Conservation (phyloP, 2,329 filamentous ascomycete genomes). For the Dactylellina leptospora region DNA sequence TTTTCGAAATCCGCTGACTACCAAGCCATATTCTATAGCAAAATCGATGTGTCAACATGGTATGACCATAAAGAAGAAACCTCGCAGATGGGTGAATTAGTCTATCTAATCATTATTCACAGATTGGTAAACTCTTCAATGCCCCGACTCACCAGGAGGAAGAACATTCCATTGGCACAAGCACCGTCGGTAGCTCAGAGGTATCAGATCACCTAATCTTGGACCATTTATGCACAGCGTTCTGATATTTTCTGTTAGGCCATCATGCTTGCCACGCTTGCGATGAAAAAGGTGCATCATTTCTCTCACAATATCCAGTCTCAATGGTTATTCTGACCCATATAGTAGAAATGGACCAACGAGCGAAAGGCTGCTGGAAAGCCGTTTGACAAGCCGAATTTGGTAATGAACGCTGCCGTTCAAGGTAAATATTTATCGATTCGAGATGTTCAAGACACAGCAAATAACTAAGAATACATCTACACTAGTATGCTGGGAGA, state of each 20-base stretch:
- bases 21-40: slow-evolving; percentile 63
- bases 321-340: background rate
- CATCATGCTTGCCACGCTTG: slow-evolving; percentile 82
- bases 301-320: background rate
- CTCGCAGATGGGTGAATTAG: background rate
- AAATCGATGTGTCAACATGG: slow-evolving; percentile 87
- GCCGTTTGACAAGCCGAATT: slow-evolving; percentile 81
- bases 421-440: slow-evolving; percentile 98
- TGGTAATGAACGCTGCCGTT: slow-evolving; percentile 94
- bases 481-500: slow-evolving; percentile 44
- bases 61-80: too few species aligned
- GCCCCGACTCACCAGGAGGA: slow-evolving; percentile 69
- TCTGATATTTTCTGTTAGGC: slow-evolving; percentile 61
- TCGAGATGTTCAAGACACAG: background rate
- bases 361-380: slow-evolving; percentile 83
- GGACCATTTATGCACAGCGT: slow-evolving; percentile 57
- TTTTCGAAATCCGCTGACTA: background rate
- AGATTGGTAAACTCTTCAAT: slow-evolving; percentile 85
- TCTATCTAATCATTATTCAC: background rate
- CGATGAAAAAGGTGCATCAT: slow-evolving; percentile 81
- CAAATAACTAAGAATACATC: background rate
- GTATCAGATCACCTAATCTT: slow-evolving; percentile 60
- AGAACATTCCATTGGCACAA: slow-evolving; percentile 80
- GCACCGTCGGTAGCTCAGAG: slow-evolving; percentile 87
- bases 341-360: slow-evolving; percentile 73